phyloP scores from a whole-genome alignment of 129 eudicot genomes.

The Centella asiatica region DNA sequence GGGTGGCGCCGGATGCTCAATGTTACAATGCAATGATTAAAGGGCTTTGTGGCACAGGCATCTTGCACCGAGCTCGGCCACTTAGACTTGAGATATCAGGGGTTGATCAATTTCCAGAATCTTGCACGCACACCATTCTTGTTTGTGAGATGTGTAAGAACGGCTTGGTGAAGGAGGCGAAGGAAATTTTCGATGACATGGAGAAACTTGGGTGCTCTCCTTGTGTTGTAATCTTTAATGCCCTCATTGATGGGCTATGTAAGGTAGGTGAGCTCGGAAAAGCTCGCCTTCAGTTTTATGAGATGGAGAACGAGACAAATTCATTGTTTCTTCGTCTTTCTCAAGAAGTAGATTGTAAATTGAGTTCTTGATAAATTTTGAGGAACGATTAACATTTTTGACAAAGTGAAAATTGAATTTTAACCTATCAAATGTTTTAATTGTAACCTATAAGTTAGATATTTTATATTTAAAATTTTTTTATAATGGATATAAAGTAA shows the following conservation, averaged over 20 bases:
- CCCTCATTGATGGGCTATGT: constrained; percentile 81
- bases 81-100: constrained; percentile 55
- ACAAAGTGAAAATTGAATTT: too few relatives aligned
- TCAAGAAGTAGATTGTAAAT: constrained; percentile 67
- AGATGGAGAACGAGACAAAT: constrained; percentile 73
- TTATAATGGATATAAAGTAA: too few relatives aligned
- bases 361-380: constrained; percentile 49
- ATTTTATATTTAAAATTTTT: too few relatives aligned
- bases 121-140: constrained; percentile 60
- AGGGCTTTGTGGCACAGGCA: constrained; percentile 61
- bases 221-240: constrained; percentile 60
- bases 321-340: constrained; percentile 63
- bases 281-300: constrained; percentile 47
- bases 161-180: constrained; percentile 66
- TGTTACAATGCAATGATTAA: constrained; percentile 66
- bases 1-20: constrained; percentile 54
- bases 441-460: too few relatives aligned
- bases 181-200: constrained; percentile 54
- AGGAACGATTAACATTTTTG: too few relatives aligned
- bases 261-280: constrained; percentile 54
- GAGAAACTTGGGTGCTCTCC: constrained; percentile 67
- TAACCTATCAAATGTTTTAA: too few relatives aligned
- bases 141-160: constrained; percentile 66
- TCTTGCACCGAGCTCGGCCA: constrained; percentile 54
- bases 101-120: constrained; percentile 37